These are phyloP conservation scores for Acacia melanoxylon DNA, from an alignment of 306 rosid genomes.

Conservation along the genomic window DNA sequence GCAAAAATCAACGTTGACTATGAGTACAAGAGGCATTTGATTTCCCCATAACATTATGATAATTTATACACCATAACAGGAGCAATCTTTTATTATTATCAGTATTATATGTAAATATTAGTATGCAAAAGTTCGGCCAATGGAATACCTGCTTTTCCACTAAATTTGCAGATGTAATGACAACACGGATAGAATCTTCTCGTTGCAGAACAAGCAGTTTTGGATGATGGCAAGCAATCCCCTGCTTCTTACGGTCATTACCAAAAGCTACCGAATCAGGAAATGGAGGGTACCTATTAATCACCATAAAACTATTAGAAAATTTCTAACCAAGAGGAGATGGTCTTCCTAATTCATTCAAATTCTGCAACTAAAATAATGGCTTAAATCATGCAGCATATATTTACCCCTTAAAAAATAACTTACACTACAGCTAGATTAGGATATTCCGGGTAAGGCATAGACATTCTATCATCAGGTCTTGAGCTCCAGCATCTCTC, in stretches of 20 bases:
- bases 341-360: background rate
- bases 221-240: slow-evolving; percentile 91
- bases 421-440: slow-evolving; percentile 66
- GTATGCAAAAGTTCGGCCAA: slow-evolving; percentile 28
- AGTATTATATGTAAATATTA: background rate
- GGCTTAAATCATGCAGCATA: slow-evolving; percentile 24
- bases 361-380: background rate
- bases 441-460: slow-evolving; percentile 67
- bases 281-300: slow-evolving; percentile 65
- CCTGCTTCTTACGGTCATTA: slow-evolving; percentile 59
- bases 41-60: background rate
- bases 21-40: slow-evolving; percentile 1
- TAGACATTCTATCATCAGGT: slow-evolving; percentile 53
- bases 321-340: slow-evolving; percentile 10
- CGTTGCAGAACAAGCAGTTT: slow-evolving; percentile 73
- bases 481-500: slow-evolving; percentile 78
- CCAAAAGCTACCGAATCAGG: slow-evolving; percentile 79
- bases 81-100: slow-evolving; percentile 5
- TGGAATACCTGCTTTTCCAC: slow-evolving; percentile 73
- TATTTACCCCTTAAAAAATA: slow-evolving; percentile 12
- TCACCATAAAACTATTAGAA: slow-evolving; percentile 18
- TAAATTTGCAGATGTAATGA: slow-evolving; percentile 83
- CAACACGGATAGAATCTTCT: slow-evolving; percentile 62
- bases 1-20: slow-evolving; percentile 20
- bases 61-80: background rate